Percentiles rank a stretch among this genome's conserved stretches.
Evolutionary conservation across 805 yeast genomes (phyloP).

Genomic region (Candida ulmi): DNA sequence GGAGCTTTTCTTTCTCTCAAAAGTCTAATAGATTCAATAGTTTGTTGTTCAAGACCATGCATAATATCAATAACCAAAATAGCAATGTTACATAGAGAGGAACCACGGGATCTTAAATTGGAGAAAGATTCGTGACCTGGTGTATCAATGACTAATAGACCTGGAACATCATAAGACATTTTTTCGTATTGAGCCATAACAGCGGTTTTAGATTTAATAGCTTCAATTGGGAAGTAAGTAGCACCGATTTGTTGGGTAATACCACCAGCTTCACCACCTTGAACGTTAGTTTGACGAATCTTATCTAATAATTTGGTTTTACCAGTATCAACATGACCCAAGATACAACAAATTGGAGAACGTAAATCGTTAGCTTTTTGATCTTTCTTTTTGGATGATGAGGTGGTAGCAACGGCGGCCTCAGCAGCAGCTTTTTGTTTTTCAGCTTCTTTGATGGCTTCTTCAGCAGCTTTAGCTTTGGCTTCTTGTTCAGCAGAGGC

Average conservation of each 20-base stretch:
- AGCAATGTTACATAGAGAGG: slow-evolving; percentile 98
- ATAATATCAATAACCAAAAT: slow-evolving; percentile 96
- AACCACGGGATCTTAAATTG: slow-evolving; percentile 97
- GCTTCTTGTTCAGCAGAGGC: slow-evolving; percentile 10
- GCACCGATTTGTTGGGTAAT: slow-evolving; percentile 99
- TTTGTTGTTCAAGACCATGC: slow-evolving; percentile 99
- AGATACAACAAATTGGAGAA: slow-evolving; percentile 97
- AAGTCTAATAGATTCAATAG: slow-evolving; percentile 86
- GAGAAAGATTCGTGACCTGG: slow-evolving; percentile 99
- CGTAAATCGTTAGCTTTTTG: slow-evolving; percentile 58
- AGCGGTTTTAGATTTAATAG: slow-evolving; percentile 84
- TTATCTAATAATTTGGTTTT: slow-evolving; percentile 95
- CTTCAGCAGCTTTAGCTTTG: slow-evolving; percentile 23
- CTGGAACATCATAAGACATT: slow-evolving; percentile 90
- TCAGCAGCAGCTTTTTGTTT: slow-evolving; percentile 21
- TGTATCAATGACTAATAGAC: slow-evolving; percentile 92
- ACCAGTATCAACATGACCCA: slow-evolving; percentile 99
- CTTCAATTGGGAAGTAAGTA: slow-evolving; percentile 96
- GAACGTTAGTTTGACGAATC: slow-evolving; percentile 97
- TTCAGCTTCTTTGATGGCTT: slow-evolving; percentile 26
- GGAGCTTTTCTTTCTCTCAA: slow-evolving; percentile 98
- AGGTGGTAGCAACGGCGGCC: slow-evolving; percentile 18
- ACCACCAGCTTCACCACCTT: slow-evolving; percentile 99
- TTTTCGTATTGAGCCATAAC: slow-evolving; percentile 87
- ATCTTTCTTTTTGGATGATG: slow-evolving; percentile 18